Evolutionary conservation across 208 protist species (phyloP).

Genomic region (Trypanosoma congolense): DNA sequence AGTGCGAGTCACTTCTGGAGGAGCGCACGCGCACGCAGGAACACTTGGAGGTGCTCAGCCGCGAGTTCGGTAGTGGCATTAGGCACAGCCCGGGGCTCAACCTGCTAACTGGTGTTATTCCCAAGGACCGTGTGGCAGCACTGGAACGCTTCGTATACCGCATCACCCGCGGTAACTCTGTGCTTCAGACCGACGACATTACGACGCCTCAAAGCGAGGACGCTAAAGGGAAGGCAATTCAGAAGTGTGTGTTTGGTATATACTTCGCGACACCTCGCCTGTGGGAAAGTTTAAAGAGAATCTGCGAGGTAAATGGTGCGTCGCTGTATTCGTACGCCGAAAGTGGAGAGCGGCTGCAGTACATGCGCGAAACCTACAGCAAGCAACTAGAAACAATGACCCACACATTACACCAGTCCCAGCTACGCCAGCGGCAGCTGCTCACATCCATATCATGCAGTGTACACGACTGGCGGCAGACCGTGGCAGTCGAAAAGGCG

Average conservation of each 20-base stretch:
- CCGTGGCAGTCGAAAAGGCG: constrained; percentile 92
- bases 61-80: constrained; percentile 53
- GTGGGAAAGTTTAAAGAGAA: constrained; percentile 90
- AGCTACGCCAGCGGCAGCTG: constrained; percentile 61
- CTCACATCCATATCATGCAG: constrained; percentile 68
- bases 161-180: constrained; percentile 95
- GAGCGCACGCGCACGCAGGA: constrained; percentile 75
- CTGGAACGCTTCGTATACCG: constrained; percentile 95
- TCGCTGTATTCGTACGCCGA: constrained; percentile 94
- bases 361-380: constrained; percentile 62
- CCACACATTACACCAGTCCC: constrained; percentile 66
- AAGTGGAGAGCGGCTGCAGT: constrained; percentile 60
- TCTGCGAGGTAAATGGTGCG: constrained; percentile 94
- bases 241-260: constrained; percentile 95
- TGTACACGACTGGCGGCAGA: constrained; percentile 84
- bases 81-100: constrained; percentile 52
- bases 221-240: constrained; percentile 55
- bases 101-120: constrained; percentile 94
- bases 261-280: constrained; percentile 95
- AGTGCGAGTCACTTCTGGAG: constrained; percentile 79
- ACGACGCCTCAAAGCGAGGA: constrained; percentile 89
- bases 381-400: constrained; percentile 71
- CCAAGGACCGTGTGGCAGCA: constrained; percentile 68
- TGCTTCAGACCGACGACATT: constrained; percentile 87
- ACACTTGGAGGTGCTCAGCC: constrained; percentile 74